Evolutionary conservation across 345 rosid genomes (phyloP).

Genomic region (Rubroshorea leprosula): DNA sequence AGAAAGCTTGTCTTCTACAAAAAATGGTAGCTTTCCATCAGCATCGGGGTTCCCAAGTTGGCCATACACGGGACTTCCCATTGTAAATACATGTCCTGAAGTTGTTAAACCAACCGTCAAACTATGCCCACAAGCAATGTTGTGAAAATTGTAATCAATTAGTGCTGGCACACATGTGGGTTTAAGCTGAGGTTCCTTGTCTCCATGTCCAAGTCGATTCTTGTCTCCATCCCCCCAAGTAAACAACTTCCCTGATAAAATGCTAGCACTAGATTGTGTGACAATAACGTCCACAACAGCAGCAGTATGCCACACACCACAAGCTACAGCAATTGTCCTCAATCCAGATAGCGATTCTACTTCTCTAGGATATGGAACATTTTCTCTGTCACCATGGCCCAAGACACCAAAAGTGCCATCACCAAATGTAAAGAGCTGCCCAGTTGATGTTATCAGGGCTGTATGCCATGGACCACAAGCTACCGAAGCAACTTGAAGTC

Average conservation of each 20-base stretch:
- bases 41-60: constrained; percentile 82
- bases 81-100: constrained; percentile 63
- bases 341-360: constrained; percentile 79
- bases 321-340: constrained; percentile 73
- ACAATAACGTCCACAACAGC: constrained; percentile 88
- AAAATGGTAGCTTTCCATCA: constrained; percentile 76
- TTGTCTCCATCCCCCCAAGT: constrained; percentile 99
- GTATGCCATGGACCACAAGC: constrained; percentile 99
- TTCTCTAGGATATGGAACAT: constrained; percentile 65
- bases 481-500: constrained; percentile 79
- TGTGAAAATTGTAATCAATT: constrained; percentile 67
- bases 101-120: constrained; percentile 84
- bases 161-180: constrained; percentile 88
- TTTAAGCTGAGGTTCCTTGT: constrained; percentile 77
- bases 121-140: constrained; percentile 89
- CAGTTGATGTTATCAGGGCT: constrained; percentile 72
- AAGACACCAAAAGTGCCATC: constrained; percentile 93
- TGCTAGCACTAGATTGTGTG: constrained; percentile 64
- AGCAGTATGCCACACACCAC: constrained; percentile 98
- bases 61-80: constrained; percentile 92
- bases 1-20: constrained; percentile 57
- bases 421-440: constrained; percentile 90
- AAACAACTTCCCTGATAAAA: constrained; percentile 76
- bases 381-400: constrained; percentile 82
- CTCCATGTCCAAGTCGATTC: constrained; percentile 90